phyloP scores from a whole-genome alignment of 148 eudicot genomes.

The Drosera capensis region DNA sequence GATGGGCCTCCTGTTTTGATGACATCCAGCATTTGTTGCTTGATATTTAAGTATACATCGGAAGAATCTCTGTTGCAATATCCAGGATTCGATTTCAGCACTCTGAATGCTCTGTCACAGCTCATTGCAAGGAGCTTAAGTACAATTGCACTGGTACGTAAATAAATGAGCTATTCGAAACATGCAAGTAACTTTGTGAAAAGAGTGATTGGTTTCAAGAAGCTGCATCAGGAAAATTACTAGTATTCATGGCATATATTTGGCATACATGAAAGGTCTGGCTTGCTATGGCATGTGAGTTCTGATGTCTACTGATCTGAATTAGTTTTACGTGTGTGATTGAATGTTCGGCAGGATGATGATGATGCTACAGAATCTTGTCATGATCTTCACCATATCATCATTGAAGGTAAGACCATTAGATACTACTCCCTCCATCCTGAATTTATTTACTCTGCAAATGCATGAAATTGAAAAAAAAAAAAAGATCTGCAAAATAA shows the following conservation, averaged over 20 bases:
- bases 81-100: constrained; percentile 30
- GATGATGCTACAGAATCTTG: constrained; percentile 31
- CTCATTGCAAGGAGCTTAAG: constrained; percentile 57
- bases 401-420: constrained; percentile 35
- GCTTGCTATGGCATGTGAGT: constrained; percentile 1
- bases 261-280: neutral
- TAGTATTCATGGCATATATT: too few relatives aligned
- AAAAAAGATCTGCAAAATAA: too few relatives aligned
- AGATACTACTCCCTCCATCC: neutral
- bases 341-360: constrained; percentile 17
- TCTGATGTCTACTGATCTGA: neutral
- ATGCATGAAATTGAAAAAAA: too few relatives aligned
- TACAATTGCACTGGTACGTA: constrained; percentile 33
- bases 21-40: constrained; percentile 79
- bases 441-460: too few relatives aligned
- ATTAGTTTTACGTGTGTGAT: neutral
- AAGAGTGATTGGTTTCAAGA: too few relatives aligned
- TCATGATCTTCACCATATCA: constrained; percentile 68
- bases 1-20: constrained; percentile 52
- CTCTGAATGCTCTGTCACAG: constrained; percentile 26
- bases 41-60: constrained; percentile 51
- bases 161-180: neutral
- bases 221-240: too few relatives aligned
- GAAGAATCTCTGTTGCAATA: constrained; percentile 50
- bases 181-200: neutral